These are phyloP conservation scores for Boletus fagicola DNA, from an alignment of 768 basidiomycete species.

Conservation along the genomic window DNA sequence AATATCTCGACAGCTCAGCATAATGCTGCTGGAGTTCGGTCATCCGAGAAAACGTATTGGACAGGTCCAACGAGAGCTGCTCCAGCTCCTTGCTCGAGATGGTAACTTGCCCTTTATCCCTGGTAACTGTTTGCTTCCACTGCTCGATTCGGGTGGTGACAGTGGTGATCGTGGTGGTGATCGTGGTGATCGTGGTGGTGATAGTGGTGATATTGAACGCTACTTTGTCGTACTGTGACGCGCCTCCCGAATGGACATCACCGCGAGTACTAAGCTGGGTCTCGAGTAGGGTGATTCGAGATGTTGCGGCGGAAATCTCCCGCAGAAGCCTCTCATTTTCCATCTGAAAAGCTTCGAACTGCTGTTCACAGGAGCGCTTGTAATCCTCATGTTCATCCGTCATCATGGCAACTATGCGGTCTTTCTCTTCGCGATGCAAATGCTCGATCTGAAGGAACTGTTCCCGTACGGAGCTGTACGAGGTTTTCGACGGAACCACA, in stretches of 20 bases:
- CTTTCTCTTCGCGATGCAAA: too few relatives aligned
- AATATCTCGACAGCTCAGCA: background rate
- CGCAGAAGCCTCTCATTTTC: constrained; percentile 1
- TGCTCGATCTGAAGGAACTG: too few relatives aligned
- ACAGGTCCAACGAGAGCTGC: background rate
- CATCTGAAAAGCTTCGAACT: background rate
- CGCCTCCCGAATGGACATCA: background rate
- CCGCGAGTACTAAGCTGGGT: background rate
- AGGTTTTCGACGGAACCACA: background rate
- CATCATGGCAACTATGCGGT: too few relatives aligned
- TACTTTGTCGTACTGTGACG: background rate
- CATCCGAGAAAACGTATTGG: background rate
- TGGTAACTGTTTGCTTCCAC: background rate
- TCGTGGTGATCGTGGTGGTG: background rate
- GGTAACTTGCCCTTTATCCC: background rate
- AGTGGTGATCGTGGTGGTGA: constrained; percentile 1
- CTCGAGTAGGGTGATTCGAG: constrained; percentile 1
- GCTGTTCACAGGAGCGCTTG: background rate
- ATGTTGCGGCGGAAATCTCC: background rate
- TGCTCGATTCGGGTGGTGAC: background rate
- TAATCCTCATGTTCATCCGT: too few relatives aligned
- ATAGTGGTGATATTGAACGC: background rate
- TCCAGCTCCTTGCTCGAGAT: constrained; percentile 9
- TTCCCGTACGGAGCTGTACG: background rate
- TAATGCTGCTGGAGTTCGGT: constrained; percentile 1